Conservation (phyloP, 2,329 filamentous ascomycete genomes). For the Simplicillium aogashimaense region DNA sequence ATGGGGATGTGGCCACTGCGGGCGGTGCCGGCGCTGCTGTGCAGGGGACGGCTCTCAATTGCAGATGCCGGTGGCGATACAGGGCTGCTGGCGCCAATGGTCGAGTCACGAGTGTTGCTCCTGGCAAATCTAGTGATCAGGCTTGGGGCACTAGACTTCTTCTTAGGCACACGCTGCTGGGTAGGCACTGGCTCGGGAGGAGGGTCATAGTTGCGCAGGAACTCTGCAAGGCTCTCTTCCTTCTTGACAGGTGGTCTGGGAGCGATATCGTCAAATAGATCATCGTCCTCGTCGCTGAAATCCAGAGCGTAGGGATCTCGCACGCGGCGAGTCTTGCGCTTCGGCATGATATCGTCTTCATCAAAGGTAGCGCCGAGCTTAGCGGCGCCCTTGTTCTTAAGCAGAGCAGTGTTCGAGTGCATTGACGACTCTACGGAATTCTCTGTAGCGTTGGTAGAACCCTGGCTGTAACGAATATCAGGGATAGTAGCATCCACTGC, state of each 20-base stretch:
- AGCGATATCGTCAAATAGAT: constrained; percentile 39
- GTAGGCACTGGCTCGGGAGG: constrained; percentile 39
- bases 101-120: constrained; percentile 15
- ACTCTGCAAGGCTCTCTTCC: constrained; percentile 65
- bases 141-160: constrained; percentile 54
- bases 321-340: constrained; percentile 66
- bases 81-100: constrained; percentile 10
- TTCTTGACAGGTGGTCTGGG: constrained; percentile 30
- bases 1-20: constrained; percentile 40
- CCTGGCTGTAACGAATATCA: constrained; percentile 44
- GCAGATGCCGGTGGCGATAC: constrained; percentile 13
- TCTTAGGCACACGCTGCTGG: constrained; percentile 37
- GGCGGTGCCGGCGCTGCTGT: constrained; percentile 25
- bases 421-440: constrained; percentile 54
- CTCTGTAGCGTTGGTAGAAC: constrained; percentile 47
- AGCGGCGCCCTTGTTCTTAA: constrained; percentile 29
- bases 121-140: constrained; percentile 49
- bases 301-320: constrained; percentile 94
- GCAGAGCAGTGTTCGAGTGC: constrained; percentile 66
- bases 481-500: constrained; percentile 49
- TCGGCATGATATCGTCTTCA: constrained; percentile 49
- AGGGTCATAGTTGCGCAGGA: constrained; percentile 59
- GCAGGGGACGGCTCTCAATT: constrained; percentile 23
- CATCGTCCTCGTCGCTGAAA: constrained; percentile 58
- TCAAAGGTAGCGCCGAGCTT: constrained; percentile 30